A percentile compares a stretch with the other conserved stretches of the same genome.
These are phyloP conservation scores for Helminthosporium solani DNA, from an alignment of 2,329 filamentous ascomycete species.

Conservation along the genomic window DNA sequence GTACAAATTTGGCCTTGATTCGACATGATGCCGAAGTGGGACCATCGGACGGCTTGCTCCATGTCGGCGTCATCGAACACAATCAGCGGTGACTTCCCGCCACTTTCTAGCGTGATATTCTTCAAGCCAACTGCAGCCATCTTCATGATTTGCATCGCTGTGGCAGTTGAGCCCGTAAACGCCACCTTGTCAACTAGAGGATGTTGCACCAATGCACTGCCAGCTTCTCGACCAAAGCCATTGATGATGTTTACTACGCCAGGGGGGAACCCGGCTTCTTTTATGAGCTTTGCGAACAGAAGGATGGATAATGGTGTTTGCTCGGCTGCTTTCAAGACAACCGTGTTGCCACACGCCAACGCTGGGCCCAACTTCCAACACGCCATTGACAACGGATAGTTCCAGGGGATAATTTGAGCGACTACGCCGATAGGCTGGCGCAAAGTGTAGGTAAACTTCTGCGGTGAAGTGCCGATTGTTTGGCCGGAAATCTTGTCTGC, in stretches of 20 bases:
- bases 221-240: constrained; percentile 61
- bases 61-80: constrained; percentile 58
- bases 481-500: constrained; percentile 75
- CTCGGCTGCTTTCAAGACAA: constrained; percentile 57
- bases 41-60: constrained; percentile 63
- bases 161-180: constrained; percentile 72
- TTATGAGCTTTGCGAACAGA: constrained; percentile 57
- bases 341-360: constrained; percentile 55
- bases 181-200: constrained; percentile 70
- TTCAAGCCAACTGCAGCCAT: constrained; percentile 60
- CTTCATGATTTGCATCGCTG: constrained; percentile 71
- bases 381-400: constrained; percentile 42
- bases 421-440: constrained; percentile 60
- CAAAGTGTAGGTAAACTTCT: constrained; percentile 72
- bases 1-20: constrained; percentile 60
- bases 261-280: constrained; percentile 60
- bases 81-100: constrained; percentile 54
- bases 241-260: constrained; percentile 60
- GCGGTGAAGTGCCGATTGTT: constrained; percentile 64
- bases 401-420: constrained; percentile 43
- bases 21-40: constrained; percentile 57
- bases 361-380: constrained; percentile 57
- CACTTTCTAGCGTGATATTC: constrained; percentile 59
- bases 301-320: constrained; percentile 58
- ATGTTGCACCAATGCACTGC: constrained; percentile 63